Base-by-base conservation (phyloP, 768 basidiomycete genomes). In the Pleurotus djamor region DNA sequence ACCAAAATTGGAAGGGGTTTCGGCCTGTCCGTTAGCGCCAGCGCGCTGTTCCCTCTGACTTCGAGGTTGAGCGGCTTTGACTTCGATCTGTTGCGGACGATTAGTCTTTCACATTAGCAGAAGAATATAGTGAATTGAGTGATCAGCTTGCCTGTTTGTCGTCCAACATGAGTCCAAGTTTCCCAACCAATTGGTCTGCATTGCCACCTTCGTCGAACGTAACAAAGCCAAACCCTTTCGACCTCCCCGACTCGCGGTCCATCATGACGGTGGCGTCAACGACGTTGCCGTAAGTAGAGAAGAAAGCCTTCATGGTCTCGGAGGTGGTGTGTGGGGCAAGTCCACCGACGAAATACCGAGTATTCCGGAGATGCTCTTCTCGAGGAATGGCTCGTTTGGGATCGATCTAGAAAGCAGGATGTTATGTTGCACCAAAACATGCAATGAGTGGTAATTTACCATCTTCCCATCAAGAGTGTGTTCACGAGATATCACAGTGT, bases 211-310 rank as follows among this genome's bases (percentile, higher is more conserved):
- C 85, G 62, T 86, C 84, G 68, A 91, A 94, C 0, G 91, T 94
- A 48, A 93, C 87, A 61, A 94, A 94, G 0, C 91, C 92, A 64
- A 94, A 94, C 1, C 92, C 92, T 70, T 93, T 91, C 35, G 86
- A 88, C 28, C 89, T 77, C 4, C 81, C 82, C 9, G 87, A 83
- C 58, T 92, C 89, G 52, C 88, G 80, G 69, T 94, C 92, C 59
- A 91, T 79, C 92, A 94, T 94, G 54, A 94, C 89, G 3, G 90
- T 92, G 2, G 91, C 84, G 66, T 94, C 92, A 52, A 91, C 83
- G 56, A 94, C 88, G 59, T 83, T 84, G n/a, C 92, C 92, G 65
- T 85, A 92, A 36, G 85, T 75, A 8, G 78, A 69, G 66, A 93
- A 91, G 73, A 87, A 92, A 13, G 79, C 76, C 36, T 83, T 81